Evolutionary conservation across 169 alveolate genomes (phyloP), one percentile per base, ranked within the genome.

Genomic region (Eimeria mitis): DNA sequence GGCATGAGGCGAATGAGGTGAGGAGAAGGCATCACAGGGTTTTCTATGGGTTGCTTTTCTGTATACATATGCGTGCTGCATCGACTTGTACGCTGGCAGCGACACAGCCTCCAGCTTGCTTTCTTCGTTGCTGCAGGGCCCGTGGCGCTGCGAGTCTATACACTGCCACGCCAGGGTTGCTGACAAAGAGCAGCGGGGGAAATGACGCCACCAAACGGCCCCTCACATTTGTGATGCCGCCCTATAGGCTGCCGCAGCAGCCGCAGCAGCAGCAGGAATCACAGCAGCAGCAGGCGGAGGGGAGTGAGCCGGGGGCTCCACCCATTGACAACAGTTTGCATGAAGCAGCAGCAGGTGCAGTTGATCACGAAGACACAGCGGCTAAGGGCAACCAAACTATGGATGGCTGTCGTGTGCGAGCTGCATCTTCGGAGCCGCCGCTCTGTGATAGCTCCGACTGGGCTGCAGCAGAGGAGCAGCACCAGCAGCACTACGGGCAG

Each of bases 151-250:
- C 92, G 78, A 79, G 96, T 81, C 88, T 92, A 28, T 92, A 92
- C 78, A 92, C 96, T 42, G 96, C 96, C n/a, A 92, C 96, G 14
- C 96, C 96, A 16, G 96, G 96, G 61, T 25, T 92, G 84, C 37
- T 40, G n/a, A 85, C 92, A 63, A 85, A 61, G 92, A 63, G 61
- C 63, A 61, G 92, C 92, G 59, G 49, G 40, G 23, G 92, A 44
- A 40, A 37, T 28, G 92, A 85, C 19, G 63, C 75, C 21, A 34
- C 42, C 11, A 85, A 85, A 47, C 28, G 70, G 63, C 79, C 92
- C 79, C 79, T 61, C 19, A 63, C 92, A 42, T 85, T 85, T 85
- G 92, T 85, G 40, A 61, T 56, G 79, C 92, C 92, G 21, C 92
- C 92, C 40, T 85, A 85, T 47, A 56, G 76, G 79, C 79, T 61